These are phyloP conservation scores for Avicennia marina DNA, from an alignment of 257 asterid genomes.

Conservation along the genomic window DNA sequence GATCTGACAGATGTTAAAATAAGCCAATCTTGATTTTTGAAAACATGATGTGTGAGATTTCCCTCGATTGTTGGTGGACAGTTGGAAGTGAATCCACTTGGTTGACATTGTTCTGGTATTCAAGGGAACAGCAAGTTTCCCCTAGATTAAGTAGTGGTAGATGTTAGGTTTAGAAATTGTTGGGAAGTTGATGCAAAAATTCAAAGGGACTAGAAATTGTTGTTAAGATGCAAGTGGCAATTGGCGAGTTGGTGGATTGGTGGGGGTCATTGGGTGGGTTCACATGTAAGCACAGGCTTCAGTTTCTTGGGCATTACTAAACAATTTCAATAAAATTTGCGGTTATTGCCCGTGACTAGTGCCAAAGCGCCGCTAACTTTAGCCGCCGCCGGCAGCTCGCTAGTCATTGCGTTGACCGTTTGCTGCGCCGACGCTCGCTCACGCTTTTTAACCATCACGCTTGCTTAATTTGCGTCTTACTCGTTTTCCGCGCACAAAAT, in stretches of 20 bases:
- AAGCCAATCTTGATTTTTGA: too few species aligned
- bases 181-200: background rate
- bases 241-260: conserved; percentile 14
- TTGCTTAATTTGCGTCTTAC: too few species aligned
- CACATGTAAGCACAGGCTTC: background rate
- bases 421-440: too few species aligned
- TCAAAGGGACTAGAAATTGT: background rate
- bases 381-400: too few species aligned
- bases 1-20: too few species aligned
- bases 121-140: background rate
- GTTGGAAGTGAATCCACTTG: background rate
- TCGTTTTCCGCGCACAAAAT: too few species aligned
- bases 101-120: too few species aligned
- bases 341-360: conserved; percentile 1
- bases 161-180: conserved; percentile 1
- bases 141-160: conserved; percentile 5
- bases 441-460: too few species aligned
- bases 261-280: conserved; percentile 14
- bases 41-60: background rate
- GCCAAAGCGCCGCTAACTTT: background rate
- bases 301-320: background rate
- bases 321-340: background rate
- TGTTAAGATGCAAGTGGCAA: background rate
- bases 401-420: too few species aligned
- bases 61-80: background rate